A percentile compares a stretch with the other conserved stretches of the same genome.
phyloP scores from a whole-genome alignment of 495 filamentous ascomycete genomes.

The Penicillium verhagenii region DNA sequence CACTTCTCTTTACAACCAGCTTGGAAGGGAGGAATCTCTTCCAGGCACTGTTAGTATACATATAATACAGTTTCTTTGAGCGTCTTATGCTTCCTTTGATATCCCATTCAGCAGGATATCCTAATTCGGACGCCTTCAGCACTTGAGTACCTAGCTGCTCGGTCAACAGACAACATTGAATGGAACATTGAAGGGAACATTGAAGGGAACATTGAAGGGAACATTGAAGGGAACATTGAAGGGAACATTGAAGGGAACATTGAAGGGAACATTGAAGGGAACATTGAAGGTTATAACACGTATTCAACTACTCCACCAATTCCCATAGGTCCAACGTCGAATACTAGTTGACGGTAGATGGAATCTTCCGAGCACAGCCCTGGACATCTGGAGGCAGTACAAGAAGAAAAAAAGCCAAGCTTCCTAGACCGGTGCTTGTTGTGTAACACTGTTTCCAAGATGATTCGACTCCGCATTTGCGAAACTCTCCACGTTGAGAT shows the following conservation, averaged over 20 bases:
- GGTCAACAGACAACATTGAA: not conserved
- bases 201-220: too few relatives aligned
- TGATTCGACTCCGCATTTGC: not conserved
- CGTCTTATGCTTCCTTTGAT: not conserved
- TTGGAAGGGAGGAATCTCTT: too few relatives aligned
- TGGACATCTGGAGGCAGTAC: too few relatives aligned
- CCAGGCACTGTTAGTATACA: too few relatives aligned
- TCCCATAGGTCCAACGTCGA: constrained; percentile 18
- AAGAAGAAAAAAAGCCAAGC: not conserved
- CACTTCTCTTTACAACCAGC: too few relatives aligned
- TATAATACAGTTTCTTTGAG: too few relatives aligned
- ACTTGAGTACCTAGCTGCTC: too few relatives aligned
- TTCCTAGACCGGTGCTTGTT: not conserved
- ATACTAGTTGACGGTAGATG: not conserved
- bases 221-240: too few relatives aligned
- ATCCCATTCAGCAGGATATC: not conserved
- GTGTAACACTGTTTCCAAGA: not conserved
- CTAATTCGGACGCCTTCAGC: not conserved
- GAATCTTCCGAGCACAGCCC: not conserved
- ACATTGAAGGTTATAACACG: constrained; percentile 15
- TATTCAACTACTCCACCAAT: constrained; percentile 7
- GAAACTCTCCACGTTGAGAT: not conserved
- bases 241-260: too few relatives aligned
- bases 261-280: too few relatives aligned
- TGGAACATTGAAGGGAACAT: too few relatives aligned